phyloP scores from a whole-genome alignment of 441 rosid genomes.

The Adansonia rubrostipa region DNA sequence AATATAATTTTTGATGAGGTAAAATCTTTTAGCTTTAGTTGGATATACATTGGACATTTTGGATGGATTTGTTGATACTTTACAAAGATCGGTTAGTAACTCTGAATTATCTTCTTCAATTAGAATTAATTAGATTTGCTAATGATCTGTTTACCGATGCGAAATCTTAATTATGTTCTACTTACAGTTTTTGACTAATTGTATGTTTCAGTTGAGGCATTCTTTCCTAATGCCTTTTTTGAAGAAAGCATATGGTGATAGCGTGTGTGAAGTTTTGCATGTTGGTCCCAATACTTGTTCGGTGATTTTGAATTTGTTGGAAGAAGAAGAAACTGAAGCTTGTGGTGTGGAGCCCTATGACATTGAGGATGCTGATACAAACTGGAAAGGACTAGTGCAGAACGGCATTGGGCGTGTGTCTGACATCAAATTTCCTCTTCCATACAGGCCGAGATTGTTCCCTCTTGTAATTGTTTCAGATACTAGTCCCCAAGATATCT shows the following conservation, averaged over 20 bases:
- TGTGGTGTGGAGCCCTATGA: conserved; percentile 58
- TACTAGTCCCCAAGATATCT: conserved; percentile 43
- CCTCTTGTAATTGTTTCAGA: conserved; percentile 48
- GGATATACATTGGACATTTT: neutral
- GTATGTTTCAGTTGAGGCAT: neutral
- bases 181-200: too few species aligned
- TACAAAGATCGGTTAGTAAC: neutral
- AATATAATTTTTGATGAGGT: neutral
- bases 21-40: too few species aligned
- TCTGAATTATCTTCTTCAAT: neutral
- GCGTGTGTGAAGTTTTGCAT: conserved; percentile 47
- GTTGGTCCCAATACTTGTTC: conserved; percentile 55
- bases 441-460: conserved; percentile 48
- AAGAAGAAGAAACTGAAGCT: conserved; percentile 50
- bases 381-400: conserved; percentile 45
- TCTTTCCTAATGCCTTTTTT: conserved; percentile 29
- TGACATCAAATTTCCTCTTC: conserved; percentile 54
- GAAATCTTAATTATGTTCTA: neutral
- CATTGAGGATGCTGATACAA: conserved; percentile 44
- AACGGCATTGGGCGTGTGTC: conserved; percentile 47
- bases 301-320: conserved; percentile 40
- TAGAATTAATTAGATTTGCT: neutral
- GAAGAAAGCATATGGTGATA: conserved; percentile 45
- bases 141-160: neutral
- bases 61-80: conserved; percentile 1